Base-by-base conservation (phyloP, 2,329 filamentous ascomycete genomes). In the Aspergillus amoenus region DNA sequence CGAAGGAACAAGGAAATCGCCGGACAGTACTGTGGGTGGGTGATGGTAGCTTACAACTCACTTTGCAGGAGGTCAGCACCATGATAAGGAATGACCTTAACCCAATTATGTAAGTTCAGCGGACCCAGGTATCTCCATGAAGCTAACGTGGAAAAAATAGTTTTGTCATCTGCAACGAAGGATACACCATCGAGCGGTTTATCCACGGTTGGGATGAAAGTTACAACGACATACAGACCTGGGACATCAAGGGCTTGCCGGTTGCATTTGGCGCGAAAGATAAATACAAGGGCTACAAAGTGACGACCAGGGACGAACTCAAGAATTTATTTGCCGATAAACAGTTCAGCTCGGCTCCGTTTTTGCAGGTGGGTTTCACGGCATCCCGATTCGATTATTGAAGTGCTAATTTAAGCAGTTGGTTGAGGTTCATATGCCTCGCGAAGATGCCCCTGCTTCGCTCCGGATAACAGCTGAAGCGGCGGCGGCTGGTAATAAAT, bases 21-120 rank as follows among this genome's bases (percentile, higher is more conserved):
- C 79, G 92, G 58, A 91, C 89, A 0, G 87, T 97, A 45, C 80
- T 96, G 39, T 93, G 95, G 68, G 90, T 92, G n/a, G 92, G 92
- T 22, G 92, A 96, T 67, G 92, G 92, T 27, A 91, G 87, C 56
- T 87, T 95, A 74, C 91, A 96, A 72, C 81, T 96, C 57, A 95
- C 91, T 0, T 88, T 84, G 0, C 91, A 96, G 71, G 91, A 94
- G 74, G 71, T 96, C 61, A 89, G 86, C 73, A 94, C 91, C 11
- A 93, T 96, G 82, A 84, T 96, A 62, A 83, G 87, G 30, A 87
- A 90, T 59, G 81, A 83, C 22, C 78, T 96, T 56, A 87, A 88
- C 60, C 84, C 90, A 18, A 93, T 92, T 68, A 87, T 96, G 82
- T 88, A 76, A 79, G 84, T 77, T 42, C 13, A 9, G n/a, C 5